These are phyloP conservation scores for Phyllostachys edulis DNA, from an alignment of 176 grass and related monocot species.

Conservation along the genomic window DNA sequence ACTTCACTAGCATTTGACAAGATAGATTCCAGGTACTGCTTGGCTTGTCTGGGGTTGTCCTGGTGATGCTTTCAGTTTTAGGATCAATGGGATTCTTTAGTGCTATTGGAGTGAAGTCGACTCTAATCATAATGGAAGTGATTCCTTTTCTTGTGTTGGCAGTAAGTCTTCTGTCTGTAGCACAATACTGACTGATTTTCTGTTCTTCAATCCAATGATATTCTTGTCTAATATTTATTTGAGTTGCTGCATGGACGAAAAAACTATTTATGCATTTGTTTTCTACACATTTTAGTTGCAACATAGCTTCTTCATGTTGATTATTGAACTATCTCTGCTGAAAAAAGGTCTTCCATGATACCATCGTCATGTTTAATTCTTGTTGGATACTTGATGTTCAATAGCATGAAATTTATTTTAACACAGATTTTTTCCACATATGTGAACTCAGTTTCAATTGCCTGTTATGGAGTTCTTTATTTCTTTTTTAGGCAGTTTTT, in stretches of 20 bases:
- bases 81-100: conserved; percentile 95
- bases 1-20: conserved; percentile 31
- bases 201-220: background rate
- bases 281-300: conserved; percentile 29
- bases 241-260: background rate
- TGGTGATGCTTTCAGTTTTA: conserved; percentile 95
- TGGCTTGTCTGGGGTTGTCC: conserved; percentile 82
- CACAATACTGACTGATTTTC: conserved; percentile 19
- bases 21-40: conserved; percentile 71
- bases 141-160: conserved; percentile 98
- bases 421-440: background rate
- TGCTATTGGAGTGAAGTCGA: conserved; percentile 88
- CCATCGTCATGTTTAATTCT: background rate
- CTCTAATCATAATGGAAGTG: conserved; percentile 99
- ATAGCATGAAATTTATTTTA: conserved; percentile 1
- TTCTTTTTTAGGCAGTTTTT: conserved; percentile 17
- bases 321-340: conserved; percentile 22
- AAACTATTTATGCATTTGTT: background rate
- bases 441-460: conserved; percentile 26
- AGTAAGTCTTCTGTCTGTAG: conserved; percentile 63
- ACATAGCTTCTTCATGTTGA: conserved; percentile 20
- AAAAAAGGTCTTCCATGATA: conserved; percentile 5
- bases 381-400: conserved; percentile 12
- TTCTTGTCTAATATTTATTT: conserved; percentile 19
- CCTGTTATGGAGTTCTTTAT: background rate